Evolutionary conservation across 352 stramenopile species (phyloP), one percentile per base, ranked within the genome.

Genomic region (Phytophthora citricola): DNA sequence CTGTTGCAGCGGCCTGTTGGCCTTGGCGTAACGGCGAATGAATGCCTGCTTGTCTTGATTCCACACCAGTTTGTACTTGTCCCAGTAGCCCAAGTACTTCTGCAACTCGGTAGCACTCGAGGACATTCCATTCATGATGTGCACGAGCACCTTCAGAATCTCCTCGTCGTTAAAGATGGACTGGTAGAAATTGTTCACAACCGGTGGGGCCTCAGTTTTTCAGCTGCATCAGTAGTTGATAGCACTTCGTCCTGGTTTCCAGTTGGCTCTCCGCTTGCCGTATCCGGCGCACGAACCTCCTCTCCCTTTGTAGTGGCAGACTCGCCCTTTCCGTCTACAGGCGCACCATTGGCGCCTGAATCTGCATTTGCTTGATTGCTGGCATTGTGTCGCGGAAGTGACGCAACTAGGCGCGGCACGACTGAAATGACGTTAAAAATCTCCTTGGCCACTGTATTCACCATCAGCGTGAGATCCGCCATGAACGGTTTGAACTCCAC

Each of bases 41-140:
- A 98, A 98, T 1, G 92, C 93, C 60, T 98, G 93, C 61, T 98
- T 97, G 74, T 98, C 92, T 71, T 97, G 94, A 47, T 98, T 96
- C 93, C 92, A 98, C 0, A 98, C 69, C 15, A 95, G 64, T 40
- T 94, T 97, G 78, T 97, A 97, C 75, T 97, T 98, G 64, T 98
- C 92, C 93, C 93, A 98, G 66, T 98, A 98, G 14, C 90, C 91
- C 15, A 98, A 74, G 61, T 98, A 98, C 67, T 98, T 98, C 66
- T 98, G 92, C 5, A 99, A 67, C 59, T 98, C 91, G 5, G 93
- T 98, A 3, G 92, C 91, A 56, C 87, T 97, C 0, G 91, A 94
- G 2, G 85, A 95, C 92, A 99, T 98, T 10, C 94, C 94, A 67
- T 98, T 98, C 93, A 98, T 98, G 55, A 98, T 98, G 50, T 97